A percentile compares a stretch with the other conserved stretches of the same genome.
phyloP scores from a whole-genome alignment of 371 early-diverging fungal genomes.

The Amoeboaphelidium occidentale region DNA sequence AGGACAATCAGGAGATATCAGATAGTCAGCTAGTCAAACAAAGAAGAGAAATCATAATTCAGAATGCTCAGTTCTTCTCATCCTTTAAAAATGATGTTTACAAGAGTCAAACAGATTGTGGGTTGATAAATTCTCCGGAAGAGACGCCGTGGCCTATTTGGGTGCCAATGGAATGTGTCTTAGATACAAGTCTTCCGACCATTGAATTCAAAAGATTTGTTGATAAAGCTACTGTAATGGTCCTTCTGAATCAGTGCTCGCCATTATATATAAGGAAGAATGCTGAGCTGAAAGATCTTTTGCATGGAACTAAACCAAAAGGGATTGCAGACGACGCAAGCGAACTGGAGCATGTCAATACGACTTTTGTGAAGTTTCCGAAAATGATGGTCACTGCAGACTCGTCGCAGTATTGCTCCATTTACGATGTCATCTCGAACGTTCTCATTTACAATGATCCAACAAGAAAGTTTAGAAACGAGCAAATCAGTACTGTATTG shows the following conservation, averaged over 20 bases:
- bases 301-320: neutral
- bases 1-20: neutral
- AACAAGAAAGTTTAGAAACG: conserved; percentile 34
- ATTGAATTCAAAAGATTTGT: neutral
- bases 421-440: conserved; percentile 43
- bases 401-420: conserved; percentile 39
- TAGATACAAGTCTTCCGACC: neutral
- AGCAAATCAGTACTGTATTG: conserved; percentile 39
- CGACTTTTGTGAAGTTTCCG: neutral
- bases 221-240: neutral
- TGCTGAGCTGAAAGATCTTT: neutral
- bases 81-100: neutral
- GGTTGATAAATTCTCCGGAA: neutral
- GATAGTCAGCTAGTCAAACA: neutral
- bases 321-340: neutral
- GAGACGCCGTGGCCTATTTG: no score
- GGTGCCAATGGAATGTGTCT: neutral
- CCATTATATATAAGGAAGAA: neutral
- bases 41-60: neutral
- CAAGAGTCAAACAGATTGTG: neutral
- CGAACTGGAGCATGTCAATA: neutral
- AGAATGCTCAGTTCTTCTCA: neutral
- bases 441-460: conserved; percentile 60
- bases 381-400: conserved; percentile 7
- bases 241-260: neutral